These are phyloP conservation scores for Omphalea diandra DNA, from an alignment of 441 rosid genomes.

Conservation along the genomic window DNA sequence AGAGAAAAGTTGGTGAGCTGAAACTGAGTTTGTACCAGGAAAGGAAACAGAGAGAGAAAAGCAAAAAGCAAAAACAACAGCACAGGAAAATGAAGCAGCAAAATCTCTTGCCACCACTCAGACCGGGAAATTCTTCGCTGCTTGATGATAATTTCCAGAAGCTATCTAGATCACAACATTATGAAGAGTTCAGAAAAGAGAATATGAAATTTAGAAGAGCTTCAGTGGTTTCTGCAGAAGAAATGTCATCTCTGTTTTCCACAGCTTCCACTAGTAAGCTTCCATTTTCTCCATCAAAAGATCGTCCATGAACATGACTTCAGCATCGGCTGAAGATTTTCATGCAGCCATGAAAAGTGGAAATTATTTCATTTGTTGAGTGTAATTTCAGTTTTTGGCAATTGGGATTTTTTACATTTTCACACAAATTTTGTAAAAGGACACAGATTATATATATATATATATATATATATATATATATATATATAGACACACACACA, in stretches of 20 bases:
- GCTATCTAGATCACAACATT: conserved; percentile 48
- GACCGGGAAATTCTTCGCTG: conserved; percentile 30
- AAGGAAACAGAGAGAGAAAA: conserved; percentile 45
- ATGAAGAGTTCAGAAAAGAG: conserved; percentile 41
- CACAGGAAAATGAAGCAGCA: conserved; percentile 26
- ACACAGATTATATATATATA: too few relatives aligned
- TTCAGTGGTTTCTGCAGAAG: conserved; percentile 59
- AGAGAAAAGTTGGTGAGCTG: conserved; percentile 62
- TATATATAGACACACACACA: too few relatives aligned
- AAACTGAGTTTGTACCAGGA: conserved; percentile 61
- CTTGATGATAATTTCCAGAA: conserved; percentile 31
- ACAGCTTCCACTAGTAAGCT: conserved; percentile 47
- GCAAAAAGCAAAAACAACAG: conserved; percentile 37
- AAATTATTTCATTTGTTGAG: not conserved
- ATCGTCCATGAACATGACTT: not conserved
- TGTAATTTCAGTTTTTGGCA: conserved; percentile 6
- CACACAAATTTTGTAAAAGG: too few relatives aligned
- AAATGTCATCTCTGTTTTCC: conserved; percentile 42
- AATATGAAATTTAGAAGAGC: conserved; percentile 49
- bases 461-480: too few relatives aligned
- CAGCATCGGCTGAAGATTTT: not conserved
- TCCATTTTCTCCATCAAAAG: conserved; percentile 13
- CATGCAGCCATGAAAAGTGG: not conserved
- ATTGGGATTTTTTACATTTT: too few relatives aligned
- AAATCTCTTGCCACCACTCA: conserved; percentile 26